Percentiles rank a stretch among this genome's conserved stretches.
These are phyloP conservation scores for Straminergon stramineum DNA, from an alignment of 225 moss, liverwort and hornwort genomes.

Conservation along the genomic window DNA sequence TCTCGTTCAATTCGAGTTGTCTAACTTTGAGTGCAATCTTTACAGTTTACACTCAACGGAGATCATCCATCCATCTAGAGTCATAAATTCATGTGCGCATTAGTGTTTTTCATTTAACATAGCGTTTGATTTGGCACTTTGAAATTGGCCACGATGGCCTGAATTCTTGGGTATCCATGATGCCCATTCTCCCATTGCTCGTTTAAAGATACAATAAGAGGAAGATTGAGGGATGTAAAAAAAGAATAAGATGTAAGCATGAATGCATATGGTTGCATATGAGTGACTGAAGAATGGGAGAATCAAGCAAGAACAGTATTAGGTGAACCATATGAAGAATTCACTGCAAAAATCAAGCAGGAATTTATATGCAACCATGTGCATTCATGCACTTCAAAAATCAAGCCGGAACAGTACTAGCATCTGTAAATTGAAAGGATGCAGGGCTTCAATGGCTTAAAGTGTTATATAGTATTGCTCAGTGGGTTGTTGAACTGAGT, in stretches of 20 bases:
- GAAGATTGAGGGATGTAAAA: background rate
- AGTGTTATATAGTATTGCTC: background rate
- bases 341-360: background rate
- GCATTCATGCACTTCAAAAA: background rate
- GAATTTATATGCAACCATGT: background rate
- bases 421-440: background rate
- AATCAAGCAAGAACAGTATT: background rate
- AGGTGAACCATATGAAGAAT: background rate
- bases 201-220: background rate
- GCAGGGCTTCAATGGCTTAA: background rate
- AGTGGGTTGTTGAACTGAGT: background rate
- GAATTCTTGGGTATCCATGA: background rate
- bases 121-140: background rate
- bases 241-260: background rate
- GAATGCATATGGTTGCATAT: background rate
- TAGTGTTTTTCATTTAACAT: background rate
- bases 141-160: background rate
- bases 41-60: background rate
- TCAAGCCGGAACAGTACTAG: background rate
- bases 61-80: background rate
- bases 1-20: background rate
- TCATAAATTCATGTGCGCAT: background rate
- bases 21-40: background rate
- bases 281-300: background rate
- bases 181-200: background rate